These are phyloP conservation scores for Gliomastix tumulicola DNA, from an alignment of 2,329 filamentous ascomycete genomes.

Conservation along the genomic window DNA sequence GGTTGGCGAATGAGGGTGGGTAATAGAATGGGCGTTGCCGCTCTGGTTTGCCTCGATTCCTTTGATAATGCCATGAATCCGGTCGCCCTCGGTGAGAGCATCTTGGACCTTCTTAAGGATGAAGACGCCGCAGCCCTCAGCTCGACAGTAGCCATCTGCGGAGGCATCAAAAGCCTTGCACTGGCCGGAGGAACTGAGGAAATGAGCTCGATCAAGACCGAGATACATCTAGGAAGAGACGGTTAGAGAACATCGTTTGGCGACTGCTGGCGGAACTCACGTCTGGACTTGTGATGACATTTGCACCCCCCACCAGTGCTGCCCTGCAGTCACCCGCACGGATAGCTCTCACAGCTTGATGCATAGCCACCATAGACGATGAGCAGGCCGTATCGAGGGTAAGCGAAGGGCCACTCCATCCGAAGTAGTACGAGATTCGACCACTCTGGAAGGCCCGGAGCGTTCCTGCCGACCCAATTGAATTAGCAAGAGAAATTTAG, in stretches of 20 bases:
- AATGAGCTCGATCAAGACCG: too few species aligned
- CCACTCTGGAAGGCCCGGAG: slow-evolving; percentile 20
- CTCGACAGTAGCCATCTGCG: slow-evolving; percentile 45
- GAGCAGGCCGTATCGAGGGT: slow-evolving; percentile 29
- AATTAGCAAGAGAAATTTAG: neutral
- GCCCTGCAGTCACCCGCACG: slow-evolving; percentile 17
- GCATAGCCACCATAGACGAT: slow-evolving; percentile 21
- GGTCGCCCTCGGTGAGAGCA: slow-evolving; percentile 39
- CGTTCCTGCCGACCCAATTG: slow-evolving; percentile 13
- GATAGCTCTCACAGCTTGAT: slow-evolving; percentile 18
- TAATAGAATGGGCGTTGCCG: slow-evolving; percentile 30
- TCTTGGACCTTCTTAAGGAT: slow-evolving; percentile 38
- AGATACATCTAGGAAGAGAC: too few species aligned
- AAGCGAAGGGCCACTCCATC: slow-evolving; percentile 23
- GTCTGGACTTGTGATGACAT: slow-evolving; percentile 28
- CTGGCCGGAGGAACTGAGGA: slow-evolving; percentile 19
- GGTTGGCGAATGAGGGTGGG: slow-evolving; percentile 7
- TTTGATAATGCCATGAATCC: slow-evolving; percentile 29
- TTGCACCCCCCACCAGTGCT: slow-evolving; percentile 29
- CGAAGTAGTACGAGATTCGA: slow-evolving; percentile 22
- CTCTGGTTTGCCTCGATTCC: slow-evolving; percentile 32
- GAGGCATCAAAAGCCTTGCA: slow-evolving; percentile 23
- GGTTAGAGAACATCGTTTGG: too few species aligned
- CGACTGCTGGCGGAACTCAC: too few species aligned
- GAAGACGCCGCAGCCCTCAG: slow-evolving; percentile 36